Evolutionary conservation across 2,329 filamentous ascomycete species (phyloP).

Genomic region (Fragosphaeria purpurea): DNA sequence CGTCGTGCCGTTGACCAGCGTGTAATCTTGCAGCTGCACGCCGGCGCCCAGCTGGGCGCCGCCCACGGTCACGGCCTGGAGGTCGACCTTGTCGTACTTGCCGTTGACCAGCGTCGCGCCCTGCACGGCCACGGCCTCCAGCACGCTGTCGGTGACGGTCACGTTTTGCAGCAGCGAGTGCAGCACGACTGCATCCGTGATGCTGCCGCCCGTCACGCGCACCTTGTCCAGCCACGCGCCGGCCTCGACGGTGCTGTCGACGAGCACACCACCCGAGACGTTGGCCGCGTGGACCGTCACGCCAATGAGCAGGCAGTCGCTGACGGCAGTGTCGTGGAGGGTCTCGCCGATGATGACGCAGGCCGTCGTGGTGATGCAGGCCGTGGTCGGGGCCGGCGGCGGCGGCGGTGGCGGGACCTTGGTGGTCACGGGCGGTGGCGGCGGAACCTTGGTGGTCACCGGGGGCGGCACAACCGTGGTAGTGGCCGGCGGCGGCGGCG

Average conservation of each 20-base stretch:
- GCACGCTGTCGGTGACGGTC: slow-evolving; percentile 1
- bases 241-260: slow-evolving; percentile 8
- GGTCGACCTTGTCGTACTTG: background rate
- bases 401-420: background rate
- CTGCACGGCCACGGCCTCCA: slow-evolving; percentile 5
- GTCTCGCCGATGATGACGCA: slow-evolving; percentile 13
- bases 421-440: background rate
- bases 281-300: slow-evolving; percentile 8
- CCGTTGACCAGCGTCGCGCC: background rate
- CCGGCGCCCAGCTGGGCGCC: background rate
- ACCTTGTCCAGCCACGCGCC: slow-evolving; percentile 7
- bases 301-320: slow-evolving; percentile 11
- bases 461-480: background rate
- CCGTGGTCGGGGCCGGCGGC: background rate
- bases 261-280: slow-evolving; percentile 10
- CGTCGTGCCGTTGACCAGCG: background rate
- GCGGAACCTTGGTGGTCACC: background rate
- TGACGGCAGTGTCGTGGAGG: slow-evolving; percentile 9
- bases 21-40: slow-evolving; percentile 5
- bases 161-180: slow-evolving; percentile 7
- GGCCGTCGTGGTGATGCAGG: slow-evolving; percentile 9
- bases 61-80: slow-evolving; percentile 4
- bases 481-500: background rate
- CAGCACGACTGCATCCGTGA: slow-evolving; percentile 3
- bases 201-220: slow-evolving; percentile 12